These are phyloP conservation scores for Penstemon newberryi DNA, from an alignment of 257 asterid genomes.

Conservation along the genomic window DNA sequence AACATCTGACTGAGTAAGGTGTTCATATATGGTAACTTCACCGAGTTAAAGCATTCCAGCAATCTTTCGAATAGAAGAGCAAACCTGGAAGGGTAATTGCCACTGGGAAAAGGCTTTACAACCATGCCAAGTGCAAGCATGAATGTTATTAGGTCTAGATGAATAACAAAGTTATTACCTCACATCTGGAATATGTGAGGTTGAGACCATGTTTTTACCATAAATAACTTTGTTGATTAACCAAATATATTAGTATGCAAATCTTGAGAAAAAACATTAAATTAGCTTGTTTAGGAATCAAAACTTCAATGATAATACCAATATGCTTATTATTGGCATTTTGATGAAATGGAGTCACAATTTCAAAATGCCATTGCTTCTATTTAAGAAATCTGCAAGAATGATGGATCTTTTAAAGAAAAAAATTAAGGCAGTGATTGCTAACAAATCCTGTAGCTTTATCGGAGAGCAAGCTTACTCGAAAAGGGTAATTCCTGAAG, in stretches of 20 bases:
- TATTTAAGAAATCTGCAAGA: slow-evolving; percentile 1
- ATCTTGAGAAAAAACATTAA: not conserved
- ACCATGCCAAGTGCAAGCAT: not conserved
- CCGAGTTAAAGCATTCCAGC: not conserved
- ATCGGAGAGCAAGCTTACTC: slow-evolving; percentile 55
- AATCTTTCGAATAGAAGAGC: not conserved
- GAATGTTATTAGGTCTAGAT: not conserved
- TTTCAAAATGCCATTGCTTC: slow-evolving; percentile 10
- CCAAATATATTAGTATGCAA: not conserved
- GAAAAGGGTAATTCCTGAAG: slow-evolving; percentile 80
- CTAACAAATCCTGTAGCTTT: not conserved
- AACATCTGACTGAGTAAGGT: not conserved
- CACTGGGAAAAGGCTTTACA: not conserved
- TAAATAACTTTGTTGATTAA: not conserved
- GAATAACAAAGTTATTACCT: not conserved
- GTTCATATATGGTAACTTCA: not conserved
- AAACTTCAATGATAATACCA: not conserved
- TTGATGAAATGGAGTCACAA: slow-evolving; percentile 12
- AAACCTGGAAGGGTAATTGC: not conserved
- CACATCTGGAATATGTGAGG: not conserved
- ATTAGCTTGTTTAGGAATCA: slow-evolving; percentile 2
- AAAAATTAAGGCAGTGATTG: slow-evolving; percentile 11
- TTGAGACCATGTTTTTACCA: not conserved
- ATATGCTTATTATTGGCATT: not conserved
- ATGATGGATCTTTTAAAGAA: slow-evolving; percentile 15